Base-by-base conservation (phyloP, 2,329 filamentous ascomycete genomes). In the Pseudocercospora pini-densiflorae region DNA sequence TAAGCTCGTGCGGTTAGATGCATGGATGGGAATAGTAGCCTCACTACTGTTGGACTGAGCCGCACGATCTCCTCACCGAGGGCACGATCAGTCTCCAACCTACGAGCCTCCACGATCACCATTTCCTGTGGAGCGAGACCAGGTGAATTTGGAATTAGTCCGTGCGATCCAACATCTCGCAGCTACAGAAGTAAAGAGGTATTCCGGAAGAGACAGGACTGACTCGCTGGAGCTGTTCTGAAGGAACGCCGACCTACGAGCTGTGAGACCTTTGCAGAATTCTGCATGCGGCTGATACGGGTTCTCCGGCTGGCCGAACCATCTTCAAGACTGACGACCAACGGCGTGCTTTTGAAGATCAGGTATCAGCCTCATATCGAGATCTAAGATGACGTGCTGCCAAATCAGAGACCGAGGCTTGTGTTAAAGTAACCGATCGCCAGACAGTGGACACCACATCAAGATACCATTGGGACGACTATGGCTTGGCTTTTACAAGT, bases 321-420 rank as follows among this genome's bases (percentile, higher is more conserved):
- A 16, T 27, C 24, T 23, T 12, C 19, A 29, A 23, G 14, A 29
- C 16, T 16, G 24, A n/a, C 16, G 16, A 29, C 24, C 51, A 54
- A 54, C 51, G 51, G 24, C 21, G 24, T 27, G 36, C 51, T 23
- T 54, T 23, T 16, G 24, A 9, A 12, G 16, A 24, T 54, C 51
- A 54, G 21, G 14, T n/a, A 54, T 54, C 51, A 54, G 51, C 51
- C 24, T 54, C 51, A 54, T 54, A 54, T 54, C 51, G 51, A 55
- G 51, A 55, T 55, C 51, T 27, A 9, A 55, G 7, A 55, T 55
- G 51, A 55, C 51, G 51, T 55, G 51, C 51, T 55, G 23, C 23
- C 51, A n/a, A 27, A 5, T 3, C 9, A 29, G 49, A 27, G 23
- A 29, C 49, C 49, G 49, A 54, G 49, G 49, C 23, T 54, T n/a